Evolutionary conservation across 1,139 yeast genomes (phyloP).

Genomic region (Geotrichum histeridarum): DNA sequence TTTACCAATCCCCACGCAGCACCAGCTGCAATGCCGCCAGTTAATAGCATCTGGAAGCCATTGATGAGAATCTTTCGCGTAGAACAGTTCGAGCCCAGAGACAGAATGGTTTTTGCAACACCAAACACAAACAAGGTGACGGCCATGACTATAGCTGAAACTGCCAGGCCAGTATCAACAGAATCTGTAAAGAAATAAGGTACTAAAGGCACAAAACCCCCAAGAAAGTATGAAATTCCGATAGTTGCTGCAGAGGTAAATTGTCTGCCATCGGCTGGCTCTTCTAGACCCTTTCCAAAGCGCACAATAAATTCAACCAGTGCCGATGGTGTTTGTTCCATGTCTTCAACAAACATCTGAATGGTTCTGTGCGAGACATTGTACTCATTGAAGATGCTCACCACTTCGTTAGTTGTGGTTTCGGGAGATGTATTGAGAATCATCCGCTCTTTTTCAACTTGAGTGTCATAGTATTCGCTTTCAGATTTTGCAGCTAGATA

Average conservation of each 20-base stretch:
- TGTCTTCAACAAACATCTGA: constrained; percentile 53
- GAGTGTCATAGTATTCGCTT: constrained; percentile 46
- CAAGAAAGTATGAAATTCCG: constrained; percentile 68
- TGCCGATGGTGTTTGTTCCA: constrained; percentile 52
- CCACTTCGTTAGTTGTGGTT: constrained; percentile 50
- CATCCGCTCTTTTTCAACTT: constrained; percentile 57
- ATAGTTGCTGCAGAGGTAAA: constrained; percentile 71
- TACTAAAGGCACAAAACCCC: constrained; percentile 71
- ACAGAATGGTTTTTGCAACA: constrained; percentile 71
- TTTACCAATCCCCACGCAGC: constrained; percentile 93
- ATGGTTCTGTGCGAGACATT: constrained; percentile 63
- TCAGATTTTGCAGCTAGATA: constrained; percentile 77
- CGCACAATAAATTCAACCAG: constrained; percentile 69
- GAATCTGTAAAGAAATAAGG: constrained; percentile 72
- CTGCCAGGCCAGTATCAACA: constrained; percentile 70
- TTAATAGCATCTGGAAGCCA: constrained; percentile 85
- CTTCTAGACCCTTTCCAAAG: constrained; percentile 70
- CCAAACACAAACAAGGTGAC: constrained; percentile 86
- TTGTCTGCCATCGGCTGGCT: constrained; percentile 75
- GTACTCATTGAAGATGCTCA: constrained; percentile 60
- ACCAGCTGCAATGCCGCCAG: constrained; percentile 94
- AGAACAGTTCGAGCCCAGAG: constrained; percentile 78
- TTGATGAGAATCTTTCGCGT: constrained; percentile 57
- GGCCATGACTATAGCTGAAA: constrained; percentile 79
- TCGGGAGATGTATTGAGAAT: constrained; percentile 54